Percentiles rank a stretch among this genome's conserved stretches.
Evolutionary conservation across 306 rosid genomes (phyloP).

Genomic region (Cucurbita argyrosperma): DNA sequence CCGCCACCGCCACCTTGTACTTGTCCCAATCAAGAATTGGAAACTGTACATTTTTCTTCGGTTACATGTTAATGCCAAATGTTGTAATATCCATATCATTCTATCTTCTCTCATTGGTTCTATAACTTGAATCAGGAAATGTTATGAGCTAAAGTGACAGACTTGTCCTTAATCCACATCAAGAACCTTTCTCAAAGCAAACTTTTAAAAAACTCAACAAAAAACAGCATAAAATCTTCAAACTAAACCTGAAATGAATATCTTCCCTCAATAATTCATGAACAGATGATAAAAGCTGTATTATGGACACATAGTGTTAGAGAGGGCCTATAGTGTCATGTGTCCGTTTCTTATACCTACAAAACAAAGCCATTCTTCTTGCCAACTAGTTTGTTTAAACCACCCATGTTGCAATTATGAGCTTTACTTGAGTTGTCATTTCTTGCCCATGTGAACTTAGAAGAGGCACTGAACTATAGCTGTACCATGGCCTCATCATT

Average conservation of each 20-base stretch:
- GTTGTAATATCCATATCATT: slow-evolving; percentile 9
- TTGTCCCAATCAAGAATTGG: slow-evolving; percentile 38
- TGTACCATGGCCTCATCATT: neutral
- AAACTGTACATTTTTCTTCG: slow-evolving; percentile 40
- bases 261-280: neutral
- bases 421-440: neutral
- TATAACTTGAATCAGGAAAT: neutral
- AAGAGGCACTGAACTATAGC: neutral
- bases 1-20: slow-evolving; percentile 16
- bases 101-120: neutral
- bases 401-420: slow-evolving; percentile 14
- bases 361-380: slow-evolving; percentile 2
- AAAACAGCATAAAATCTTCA: neutral
- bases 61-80: slow-evolving; percentile 7
- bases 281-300: neutral
- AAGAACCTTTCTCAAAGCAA: neutral
- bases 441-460: slow-evolving; percentile 7
- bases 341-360: neutral
- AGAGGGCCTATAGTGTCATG: slow-evolving; percentile 8
- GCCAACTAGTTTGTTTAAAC: slow-evolving; percentile 14
- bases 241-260: neutral
- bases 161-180: neutral
- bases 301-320: neutral
- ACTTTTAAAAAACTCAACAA: neutral
- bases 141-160: neutral